A percentile compares a stretch with the other conserved stretches of the same genome.
These are phyloP conservation scores for Phoenix dactylifera DNA, from an alignment of 176 grass and related monocot genomes.

Conservation along the genomic window DNA sequence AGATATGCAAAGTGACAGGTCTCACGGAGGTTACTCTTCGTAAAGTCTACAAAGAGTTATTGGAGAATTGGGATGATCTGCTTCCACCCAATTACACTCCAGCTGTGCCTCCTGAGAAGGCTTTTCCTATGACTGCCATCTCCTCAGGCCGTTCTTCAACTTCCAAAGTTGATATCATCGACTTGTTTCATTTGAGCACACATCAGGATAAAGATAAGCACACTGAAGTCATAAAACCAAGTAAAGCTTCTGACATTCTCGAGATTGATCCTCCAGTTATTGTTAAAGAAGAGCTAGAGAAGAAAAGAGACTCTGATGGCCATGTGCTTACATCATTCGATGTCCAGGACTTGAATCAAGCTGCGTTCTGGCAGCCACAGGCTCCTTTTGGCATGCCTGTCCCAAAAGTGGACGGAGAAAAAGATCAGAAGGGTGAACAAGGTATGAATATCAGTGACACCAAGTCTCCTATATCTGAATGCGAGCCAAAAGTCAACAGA, in stretches of 20 bases:
- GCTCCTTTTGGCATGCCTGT: conserved; percentile 21
- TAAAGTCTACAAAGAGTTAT: conserved; percentile 96
- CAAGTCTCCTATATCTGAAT: conserved; percentile 22
- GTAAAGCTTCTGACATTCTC: conserved; percentile 39
- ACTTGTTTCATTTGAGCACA: conserved; percentile 15
- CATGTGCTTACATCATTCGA: conserved; percentile 24
- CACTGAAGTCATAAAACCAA: conserved; percentile 41
- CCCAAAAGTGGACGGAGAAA: conserved; percentile 33
- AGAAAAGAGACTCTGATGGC: conserved; percentile 29
- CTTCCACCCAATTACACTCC: conserved; percentile 82
- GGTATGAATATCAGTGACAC: conserved; percentile 57
- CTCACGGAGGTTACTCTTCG: conserved; percentile 95
- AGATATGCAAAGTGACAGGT: conserved; percentile 94
- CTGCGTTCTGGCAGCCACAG: conserved; percentile 29
- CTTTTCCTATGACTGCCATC: conserved; percentile 76
- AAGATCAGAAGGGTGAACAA: conserved; percentile 26
- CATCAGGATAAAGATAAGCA: conserved; percentile 51
- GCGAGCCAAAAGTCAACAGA: conserved; percentile 21
- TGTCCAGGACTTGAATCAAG: conserved; percentile 36
- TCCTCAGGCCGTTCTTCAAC: conserved; percentile 47
- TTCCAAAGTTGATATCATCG: conserved; percentile 41
- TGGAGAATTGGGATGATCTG: conserved; percentile 97
- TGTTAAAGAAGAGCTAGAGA: conserved; percentile 62
- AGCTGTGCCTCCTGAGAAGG: conserved; percentile 80
- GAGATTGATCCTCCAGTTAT: conserved; percentile 53